Evolutionary conservation across 129 eudicot species (phyloP), one percentile per base, ranked within the genome.

Genomic region (Pittosporum tobira): DNA sequence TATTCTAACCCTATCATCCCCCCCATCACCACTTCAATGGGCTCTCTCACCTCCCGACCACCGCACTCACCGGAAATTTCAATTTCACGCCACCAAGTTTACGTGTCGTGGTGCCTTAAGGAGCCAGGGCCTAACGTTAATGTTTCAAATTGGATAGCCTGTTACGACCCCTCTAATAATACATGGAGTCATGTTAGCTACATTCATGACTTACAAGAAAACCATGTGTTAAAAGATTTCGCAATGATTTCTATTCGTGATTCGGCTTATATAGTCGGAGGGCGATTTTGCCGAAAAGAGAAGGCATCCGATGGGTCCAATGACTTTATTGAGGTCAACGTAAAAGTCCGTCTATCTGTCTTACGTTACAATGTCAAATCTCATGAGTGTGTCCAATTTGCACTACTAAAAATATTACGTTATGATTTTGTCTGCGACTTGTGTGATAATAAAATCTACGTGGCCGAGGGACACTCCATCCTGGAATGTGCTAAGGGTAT

Each of bases 221-320:
- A 75, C 63, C 68, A 66, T 2, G 61, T 78, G 11, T 59, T 83
- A 19, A 79, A 79, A 58, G 82, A 65, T 1, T 83, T 78, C 5
- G 59, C 80, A 0, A 79, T 79, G 82, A 65, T 54, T 19, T 75
- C 82, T 0, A 62, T 79, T 1, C 73, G 71, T 2, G 38, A 76
- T 18, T 71, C 66, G 0, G 69, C 79, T 6, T 78, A 83, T 44
- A 66, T 83, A 14, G 16, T 83, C n/a, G 90, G 90, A 7, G 90
- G 90, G 6, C 31, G 75, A 26, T 18, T 75, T 6, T 63, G 72
- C 59, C 53, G 51, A 11, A 73, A 63, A 49, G 50, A n/a, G 46
- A 55, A 36, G 19, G 42, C 22, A 25, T 4, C 22, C 1, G 30
- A 28, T 9, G 47, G 18, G 7, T 22, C 55, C 2, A 44, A 34